These are phyloP conservation scores for Gymnopilus junonius DNA, from an alignment of 768 basidiomycete genomes.

Conservation along the genomic window DNA sequence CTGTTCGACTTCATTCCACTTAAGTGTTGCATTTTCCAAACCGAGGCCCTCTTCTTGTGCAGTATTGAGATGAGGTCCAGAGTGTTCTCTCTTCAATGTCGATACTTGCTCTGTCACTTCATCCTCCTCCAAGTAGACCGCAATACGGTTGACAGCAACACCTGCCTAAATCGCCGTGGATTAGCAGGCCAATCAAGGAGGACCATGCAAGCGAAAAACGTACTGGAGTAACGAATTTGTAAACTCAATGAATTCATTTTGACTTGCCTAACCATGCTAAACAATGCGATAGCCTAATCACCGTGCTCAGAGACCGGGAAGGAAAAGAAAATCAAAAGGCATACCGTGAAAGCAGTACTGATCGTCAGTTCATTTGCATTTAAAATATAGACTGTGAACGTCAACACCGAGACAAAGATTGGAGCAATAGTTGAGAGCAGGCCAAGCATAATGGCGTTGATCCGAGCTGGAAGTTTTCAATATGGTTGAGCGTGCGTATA, in stretches of 20 bases:
- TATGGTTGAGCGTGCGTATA: background rate
- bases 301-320: background rate
- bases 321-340: slow-evolving; percentile 25
- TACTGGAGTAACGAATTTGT: no score
- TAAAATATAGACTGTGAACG: slow-evolving; percentile 76
- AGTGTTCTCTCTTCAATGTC: slow-evolving; percentile 49
- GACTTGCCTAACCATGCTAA: slow-evolving; percentile 66
- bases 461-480: slow-evolving; percentile 49
- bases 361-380: slow-evolving; percentile 78
- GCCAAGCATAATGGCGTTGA: slow-evolving; percentile 74
- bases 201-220: no score
- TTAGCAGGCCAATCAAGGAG: background rate
- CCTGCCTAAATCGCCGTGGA: slow-evolving; percentile 43
- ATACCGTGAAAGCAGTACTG: slow-evolving; percentile 81
- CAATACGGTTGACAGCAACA: slow-evolving; percentile 70
- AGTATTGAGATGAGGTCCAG: slow-evolving; percentile 26
- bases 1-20: slow-evolving; percentile 61
- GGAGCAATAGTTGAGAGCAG: slow-evolving; percentile 77
- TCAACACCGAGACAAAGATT: slow-evolving; percentile 79
- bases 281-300: slow-evolving; percentile 72
- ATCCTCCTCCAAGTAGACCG: slow-evolving; percentile 69
- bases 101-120: slow-evolving; percentile 72
- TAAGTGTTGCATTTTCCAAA: slow-evolving; percentile 58
- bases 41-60: slow-evolving; percentile 50
- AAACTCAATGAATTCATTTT: background rate